Evolutionary conservation across 2,329 filamentous ascomycete genomes (phyloP).

Genomic region (Neopestalotiopsis clavispora): DNA sequence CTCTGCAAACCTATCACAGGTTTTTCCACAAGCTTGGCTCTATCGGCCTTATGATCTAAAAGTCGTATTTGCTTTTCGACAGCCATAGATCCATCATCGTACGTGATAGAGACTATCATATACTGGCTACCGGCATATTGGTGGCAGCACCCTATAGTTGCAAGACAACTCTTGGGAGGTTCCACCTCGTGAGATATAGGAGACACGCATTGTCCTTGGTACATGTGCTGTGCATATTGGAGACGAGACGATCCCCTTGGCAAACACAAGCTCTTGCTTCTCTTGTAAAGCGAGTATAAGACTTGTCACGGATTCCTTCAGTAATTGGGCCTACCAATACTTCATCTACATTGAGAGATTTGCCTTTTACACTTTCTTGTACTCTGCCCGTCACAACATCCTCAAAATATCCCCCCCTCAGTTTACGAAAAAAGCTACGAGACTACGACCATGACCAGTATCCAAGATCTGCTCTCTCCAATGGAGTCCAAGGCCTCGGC

Average conservation of each 20-base stretch:
- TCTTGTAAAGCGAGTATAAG: neutral
- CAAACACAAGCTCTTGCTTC: neutral
- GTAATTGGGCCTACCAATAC: neutral
- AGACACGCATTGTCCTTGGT: neutral
- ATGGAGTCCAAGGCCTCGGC: slow-evolving; percentile 9
- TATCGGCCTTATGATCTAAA: too few relatives aligned
- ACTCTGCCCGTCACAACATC: neutral
- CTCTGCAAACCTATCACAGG: neutral
- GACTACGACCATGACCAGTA: slow-evolving; percentile 30
- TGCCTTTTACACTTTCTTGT: neutral
- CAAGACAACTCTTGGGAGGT: too few relatives aligned
- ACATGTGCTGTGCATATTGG: slow-evolving; percentile 16
- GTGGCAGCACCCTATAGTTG: too few relatives aligned
- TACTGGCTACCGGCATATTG: too few relatives aligned
- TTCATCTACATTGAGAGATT: neutral
- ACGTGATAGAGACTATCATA: too few relatives aligned
- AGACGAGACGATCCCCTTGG: slow-evolving; percentile 13
- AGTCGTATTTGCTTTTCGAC: too few relatives aligned
- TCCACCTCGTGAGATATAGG: neutral
- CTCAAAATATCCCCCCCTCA: neutral
- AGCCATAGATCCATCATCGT: too few relatives aligned
- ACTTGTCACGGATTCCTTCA: neutral
- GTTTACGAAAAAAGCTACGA: neutral
- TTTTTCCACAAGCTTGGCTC: neutral
- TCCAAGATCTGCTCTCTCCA: slow-evolving; percentile 33